A percentile compares a stretch with the other conserved stretches of the same genome.
phyloP scores from a whole-genome alignment of 768 basidiomycete genomes.

The Mycena capillaripes region DNA sequence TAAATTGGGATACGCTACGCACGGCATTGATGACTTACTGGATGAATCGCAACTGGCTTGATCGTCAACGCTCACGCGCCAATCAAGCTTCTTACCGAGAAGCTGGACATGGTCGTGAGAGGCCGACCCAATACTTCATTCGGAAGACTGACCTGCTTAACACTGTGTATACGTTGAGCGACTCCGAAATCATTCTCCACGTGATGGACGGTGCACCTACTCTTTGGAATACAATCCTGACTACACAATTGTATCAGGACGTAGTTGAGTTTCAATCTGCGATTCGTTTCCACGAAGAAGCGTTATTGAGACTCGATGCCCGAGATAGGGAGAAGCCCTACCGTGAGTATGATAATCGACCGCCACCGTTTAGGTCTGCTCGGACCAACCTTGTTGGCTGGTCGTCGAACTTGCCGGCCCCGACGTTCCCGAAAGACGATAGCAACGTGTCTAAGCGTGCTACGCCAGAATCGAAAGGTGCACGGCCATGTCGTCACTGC shows the following conservation, averaged over 20 bases:
- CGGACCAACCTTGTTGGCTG: conserved; percentile 6
- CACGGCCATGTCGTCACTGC: conserved; percentile 50
- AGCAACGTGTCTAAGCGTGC: neutral
- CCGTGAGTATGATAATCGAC: neutral
- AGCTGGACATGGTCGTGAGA: neutral
- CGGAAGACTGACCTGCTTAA: neutral
- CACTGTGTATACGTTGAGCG: neutral
- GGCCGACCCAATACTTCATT: neutral
- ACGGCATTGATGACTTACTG: too few species aligned
- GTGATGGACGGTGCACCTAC: neutral
- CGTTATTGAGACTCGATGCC: neutral
- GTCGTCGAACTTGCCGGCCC: neutral
- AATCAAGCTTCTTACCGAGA: neutral
- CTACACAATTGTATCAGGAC: neutral
- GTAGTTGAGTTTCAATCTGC: neutral
- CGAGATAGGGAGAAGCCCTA: neutral
- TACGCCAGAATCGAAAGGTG: conserved; percentile 35
- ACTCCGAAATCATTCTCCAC: neutral
- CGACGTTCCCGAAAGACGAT: conserved; percentile 18
- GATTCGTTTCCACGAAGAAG: neutral
- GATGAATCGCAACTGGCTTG: too few species aligned
- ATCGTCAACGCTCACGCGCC: too few species aligned
- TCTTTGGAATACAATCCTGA: neutral
- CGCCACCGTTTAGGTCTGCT: neutral
- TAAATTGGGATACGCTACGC: neutral